Evolutionary conservation across 192 early-diverging fungal species (phyloP), one percentile per base, ranked within the genome.

Genomic region (Backusella parvicylindrica): DNA sequence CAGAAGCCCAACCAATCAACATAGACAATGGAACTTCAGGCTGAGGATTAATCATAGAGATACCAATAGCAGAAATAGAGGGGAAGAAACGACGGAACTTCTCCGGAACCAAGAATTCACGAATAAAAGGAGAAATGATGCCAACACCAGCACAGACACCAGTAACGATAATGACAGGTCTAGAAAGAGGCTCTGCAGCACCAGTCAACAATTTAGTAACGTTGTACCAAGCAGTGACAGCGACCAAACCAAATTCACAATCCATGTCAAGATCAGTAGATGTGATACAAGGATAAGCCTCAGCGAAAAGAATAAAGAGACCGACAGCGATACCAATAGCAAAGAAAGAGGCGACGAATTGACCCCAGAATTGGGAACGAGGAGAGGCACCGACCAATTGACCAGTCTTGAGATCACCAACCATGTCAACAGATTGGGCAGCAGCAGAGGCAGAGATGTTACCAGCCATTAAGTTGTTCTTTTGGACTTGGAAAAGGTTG

Each of bases 381-480:
- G 91, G 91, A 15, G 88, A 84, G 11, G 91, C 91, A 69, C 85
- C 82, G 30, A 92, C 71, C 56, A 92, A 71, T 38, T 92, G 87
- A 65, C 81, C 91, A 64, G 91, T 92, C 79, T 92, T 92, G 49
- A 92, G 78, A 80, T 92, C 91, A 47, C 89, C 84, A 70, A 92
- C 87, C 91, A 92, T 92, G 70, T 92, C 91, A 63, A 89, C 90
- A 69, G 86, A 53, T 64, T 90, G 88, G 35, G 79, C 74, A 73
- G 89, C 86, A 41, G 84, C 88, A 3, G 84, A 81, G 15, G 85
- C 84, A 70, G 87, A 77, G 72, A 91, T 82, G 84, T 86, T 83
- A 84, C 88, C 89, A 71, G 87, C 84, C 76, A 88, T 80, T 70
- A 91, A 77, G 76, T 91, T 91, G 79, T 79, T 81, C 76, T 78